Base-by-base conservation (phyloP, 2,329 filamentous ascomycete genomes). In the Gyromitra esculenta region DNA sequence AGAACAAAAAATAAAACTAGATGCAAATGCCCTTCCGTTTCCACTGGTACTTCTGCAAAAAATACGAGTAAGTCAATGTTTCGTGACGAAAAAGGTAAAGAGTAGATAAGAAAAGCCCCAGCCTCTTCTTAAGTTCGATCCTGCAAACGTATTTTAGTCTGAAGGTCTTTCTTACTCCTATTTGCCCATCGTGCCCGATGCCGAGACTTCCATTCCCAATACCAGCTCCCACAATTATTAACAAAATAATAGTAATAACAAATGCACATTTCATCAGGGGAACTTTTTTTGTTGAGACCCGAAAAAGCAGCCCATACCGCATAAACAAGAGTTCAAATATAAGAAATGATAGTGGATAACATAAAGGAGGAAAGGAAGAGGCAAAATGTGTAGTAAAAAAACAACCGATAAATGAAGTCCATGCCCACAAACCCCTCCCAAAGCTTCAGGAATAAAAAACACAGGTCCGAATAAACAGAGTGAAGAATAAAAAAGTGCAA, bases 391-490 rank as follows among this genome's bases (percentile, higher is more conserved):
- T 57, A 74, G 68, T 45, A 43, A 52, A 9, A 71, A 56, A 71
- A 63, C 21, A 56, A 63, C 50, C 50, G 9, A 45, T 21, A 11
- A 31, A 54, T 52, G 64, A 69, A 65, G 35, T 71, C 39, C 72
- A 59, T 75, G 72, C 52, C 68, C 68, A 18, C 35, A 76, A 41
- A 52, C 67, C 73, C 67, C 67, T 45, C 43, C 68, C 52, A 60
- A 57, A 76, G 71, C 72, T 43, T 75, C 65, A 60, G 71, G 60
- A 68, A 75, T 37, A 65, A 66, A 75, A 77, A 73, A 70, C 35
- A 65, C 41, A 48, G 69, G 39, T 67, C 63, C 59, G 60, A 76
- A 77, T 78, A 76, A 73, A 77, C 63, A 60, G 73, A 76, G 70
- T 77, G 66, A 76, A 59, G 48, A 76, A 76, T 63, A 70, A 64